phyloP scores from a whole-genome alignment of 164 flowering plant genomes.

The Dillenia turbinata region DNA sequence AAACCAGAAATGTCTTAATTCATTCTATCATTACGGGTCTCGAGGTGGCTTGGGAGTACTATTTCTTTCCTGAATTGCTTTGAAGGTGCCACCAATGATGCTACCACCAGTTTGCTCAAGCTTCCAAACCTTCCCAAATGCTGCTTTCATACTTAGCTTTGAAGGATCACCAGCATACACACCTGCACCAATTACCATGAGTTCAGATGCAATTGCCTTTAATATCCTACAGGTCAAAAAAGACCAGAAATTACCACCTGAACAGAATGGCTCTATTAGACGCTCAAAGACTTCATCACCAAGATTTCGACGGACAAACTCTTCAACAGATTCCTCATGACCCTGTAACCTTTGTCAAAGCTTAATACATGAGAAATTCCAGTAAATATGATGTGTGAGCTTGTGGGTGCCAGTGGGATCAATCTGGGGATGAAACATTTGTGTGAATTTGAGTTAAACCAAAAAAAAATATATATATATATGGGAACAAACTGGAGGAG shows the following conservation, averaged over 20 bases:
- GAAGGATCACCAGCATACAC: constrained; percentile 99
- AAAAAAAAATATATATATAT: too few species aligned
- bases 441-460: too few species aligned
- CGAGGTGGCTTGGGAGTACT: constrained; percentile 56
- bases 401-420: too few species aligned
- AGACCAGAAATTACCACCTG: constrained; percentile 41
- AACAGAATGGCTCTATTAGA: constrained; percentile 95
- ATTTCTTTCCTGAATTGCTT: constrained; percentile 64
- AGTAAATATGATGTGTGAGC: background rate
- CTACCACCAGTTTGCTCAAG: constrained; percentile 92
- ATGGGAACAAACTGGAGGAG: constrained; percentile 83
- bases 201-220: too few species aligned
- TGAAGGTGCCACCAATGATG: constrained; percentile 79
- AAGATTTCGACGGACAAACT: constrained; percentile 94
- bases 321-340: constrained; percentile 92
- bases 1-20: constrained; percentile 4
- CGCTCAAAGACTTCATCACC: constrained; percentile 97
- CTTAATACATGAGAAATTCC: constrained; percentile 30
- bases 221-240: too few species aligned
- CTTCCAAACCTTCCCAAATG: constrained; percentile 96
- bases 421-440: too few species aligned
- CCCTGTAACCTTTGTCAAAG: constrained; percentile 78
- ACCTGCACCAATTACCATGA: constrained; percentile 38
- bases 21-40: constrained; percentile 59
- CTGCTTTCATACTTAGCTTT: constrained; percentile 94